phyloP scores from a whole-genome alignment of 768 basidiomycete genomes.

The Tylopilus rubrobrunneus region DNA sequence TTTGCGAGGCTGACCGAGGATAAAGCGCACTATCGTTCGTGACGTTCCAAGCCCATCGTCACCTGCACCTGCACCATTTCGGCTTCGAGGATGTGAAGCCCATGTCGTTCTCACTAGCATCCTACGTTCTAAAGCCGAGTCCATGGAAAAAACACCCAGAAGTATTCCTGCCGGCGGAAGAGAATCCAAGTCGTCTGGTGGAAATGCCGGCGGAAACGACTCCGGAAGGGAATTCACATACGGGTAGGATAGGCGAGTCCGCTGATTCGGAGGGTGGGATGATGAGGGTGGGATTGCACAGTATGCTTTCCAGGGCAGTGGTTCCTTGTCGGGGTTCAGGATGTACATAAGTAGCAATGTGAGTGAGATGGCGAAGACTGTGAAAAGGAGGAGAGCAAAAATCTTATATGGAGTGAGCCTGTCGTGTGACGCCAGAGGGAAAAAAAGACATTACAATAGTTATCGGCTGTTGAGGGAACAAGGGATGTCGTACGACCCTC shows the following conservation, averaged over 20 bases:
- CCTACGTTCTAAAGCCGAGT: slow-evolving; percentile 78
- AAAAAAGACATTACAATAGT: slow-evolving; percentile 59
- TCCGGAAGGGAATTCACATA: slow-evolving; percentile 32
- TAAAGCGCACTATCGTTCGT: slow-evolving; percentile 81
- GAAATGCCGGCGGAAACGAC: slow-evolving; percentile 49
- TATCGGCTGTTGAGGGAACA: slow-evolving; percentile 76
- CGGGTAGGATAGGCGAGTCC: slow-evolving; percentile 39
- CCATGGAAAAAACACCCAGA: slow-evolving; percentile 87
- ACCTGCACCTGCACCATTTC: slow-evolving; percentile 65
- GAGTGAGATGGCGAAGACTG: slow-evolving; percentile 75
- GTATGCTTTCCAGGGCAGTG: slow-evolving; percentile 91
- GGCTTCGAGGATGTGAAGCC: slow-evolving; percentile 78
- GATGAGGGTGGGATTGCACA: slow-evolving; percentile 65
- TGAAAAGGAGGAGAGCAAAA: slow-evolving; percentile 70
- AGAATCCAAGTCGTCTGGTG: slow-evolving; percentile 66
- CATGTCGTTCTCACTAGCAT: slow-evolving; percentile 87
- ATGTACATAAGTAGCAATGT: slow-evolving; percentile 88
- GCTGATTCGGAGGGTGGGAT: slow-evolving; percentile 41
- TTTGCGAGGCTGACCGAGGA: slow-evolving; percentile 79
- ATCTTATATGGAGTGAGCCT: slow-evolving; percentile 42
- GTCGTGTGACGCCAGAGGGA: neutral
- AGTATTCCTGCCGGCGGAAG: slow-evolving; percentile 84
- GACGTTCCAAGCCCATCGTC: slow-evolving; percentile 75
- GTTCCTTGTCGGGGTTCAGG: slow-evolving; percentile 93
- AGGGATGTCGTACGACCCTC: slow-evolving; percentile 61